Base-by-base conservation (phyloP, 768 basidiomycete species). In the Termitomyces sp. region DNA sequence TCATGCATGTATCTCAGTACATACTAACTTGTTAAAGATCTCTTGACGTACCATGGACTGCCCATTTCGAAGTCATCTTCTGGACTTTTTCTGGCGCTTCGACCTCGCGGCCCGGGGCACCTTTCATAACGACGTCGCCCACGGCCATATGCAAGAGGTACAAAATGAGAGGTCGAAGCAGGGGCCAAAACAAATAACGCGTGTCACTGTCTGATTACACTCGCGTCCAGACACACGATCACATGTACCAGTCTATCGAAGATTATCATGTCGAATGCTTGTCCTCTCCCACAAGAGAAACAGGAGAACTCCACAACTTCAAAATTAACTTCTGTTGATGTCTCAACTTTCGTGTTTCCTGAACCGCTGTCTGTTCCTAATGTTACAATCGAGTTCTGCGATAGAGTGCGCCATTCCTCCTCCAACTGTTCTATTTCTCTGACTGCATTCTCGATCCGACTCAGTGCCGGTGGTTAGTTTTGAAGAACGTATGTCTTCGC, bases 351-450 rank as follows among this genome's bases (percentile, higher is more conserved):
- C 64, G 67, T 79, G 10, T 79, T 81, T 53, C 88, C 86, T 3
- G 68, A 66, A 7, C 71, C 76, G 20, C 64, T 76, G 35, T 59
- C 64, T 7, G 59, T 64, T 16, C 69, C 89, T 3, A 80, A 80
- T 27, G 72, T 96, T n/a, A 80, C 80, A 7, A 89, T 98, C 58
- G 94, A 98, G 68, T 98, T 93, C 66, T 98, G 94, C 68, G 91
- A 95, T 68, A 77, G 92, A 74, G 91, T 93, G 66, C 65, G 88
- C 32, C 76, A 86, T 23, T 76, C 15, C 49, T 47, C 48, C 27
- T 42, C 39, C 29, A 20, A 23, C 13, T 29, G 12, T 18, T 45
- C n/a, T 32, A 39, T 39, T 43, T 16, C 27, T 39, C 35, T 52
- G 23, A 51, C 32, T 40, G 12, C 25, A 23, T n/a, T 31, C n/a